These are phyloP conservation scores for Dryas alaskensis DNA, from an alignment of 306 rosid genomes.

Conservation along the genomic window DNA sequence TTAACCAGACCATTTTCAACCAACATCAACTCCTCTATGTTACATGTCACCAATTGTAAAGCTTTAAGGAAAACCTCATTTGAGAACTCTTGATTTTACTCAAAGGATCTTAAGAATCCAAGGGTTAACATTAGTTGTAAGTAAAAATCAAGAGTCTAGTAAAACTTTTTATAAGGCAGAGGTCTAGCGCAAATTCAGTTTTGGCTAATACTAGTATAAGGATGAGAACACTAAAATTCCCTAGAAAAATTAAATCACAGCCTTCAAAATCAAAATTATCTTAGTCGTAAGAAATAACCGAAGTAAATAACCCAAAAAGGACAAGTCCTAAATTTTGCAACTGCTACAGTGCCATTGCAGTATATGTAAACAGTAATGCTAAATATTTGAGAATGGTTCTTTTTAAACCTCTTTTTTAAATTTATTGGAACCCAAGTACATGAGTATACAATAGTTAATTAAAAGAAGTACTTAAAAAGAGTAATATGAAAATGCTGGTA, in stretches of 20 bases:
- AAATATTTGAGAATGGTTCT: background rate
- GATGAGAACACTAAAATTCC: background rate
- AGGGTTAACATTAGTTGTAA: background rate
- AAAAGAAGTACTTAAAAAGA: background rate
- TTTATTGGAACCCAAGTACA: background rate
- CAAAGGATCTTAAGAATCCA: background rate
- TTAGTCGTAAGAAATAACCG: background rate
- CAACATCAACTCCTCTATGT: background rate
- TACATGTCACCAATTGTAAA: no score
- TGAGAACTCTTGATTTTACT: background rate
- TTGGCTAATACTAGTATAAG: background rate
- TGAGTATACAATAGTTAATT: background rate
- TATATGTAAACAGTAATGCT: background rate
- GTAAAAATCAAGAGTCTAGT: background rate
- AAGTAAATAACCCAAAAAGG: background rate
- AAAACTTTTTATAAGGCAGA: background rate
- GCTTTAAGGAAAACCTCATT: background rate
- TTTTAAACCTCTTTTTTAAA: background rate
- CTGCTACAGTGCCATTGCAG: background rate
- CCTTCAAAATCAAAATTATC: background rate
- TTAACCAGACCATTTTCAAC: background rate
- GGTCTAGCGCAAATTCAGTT: background rate
- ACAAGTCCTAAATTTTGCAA: background rate
- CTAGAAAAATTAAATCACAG: background rate
- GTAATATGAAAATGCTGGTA: background rate